A percentile compares a stretch with the other conserved stretches of the same genome.
Evolutionary conservation across 2,329 filamentous ascomycete genomes (phyloP).

Genomic region (Lojkania enalia): DNA sequence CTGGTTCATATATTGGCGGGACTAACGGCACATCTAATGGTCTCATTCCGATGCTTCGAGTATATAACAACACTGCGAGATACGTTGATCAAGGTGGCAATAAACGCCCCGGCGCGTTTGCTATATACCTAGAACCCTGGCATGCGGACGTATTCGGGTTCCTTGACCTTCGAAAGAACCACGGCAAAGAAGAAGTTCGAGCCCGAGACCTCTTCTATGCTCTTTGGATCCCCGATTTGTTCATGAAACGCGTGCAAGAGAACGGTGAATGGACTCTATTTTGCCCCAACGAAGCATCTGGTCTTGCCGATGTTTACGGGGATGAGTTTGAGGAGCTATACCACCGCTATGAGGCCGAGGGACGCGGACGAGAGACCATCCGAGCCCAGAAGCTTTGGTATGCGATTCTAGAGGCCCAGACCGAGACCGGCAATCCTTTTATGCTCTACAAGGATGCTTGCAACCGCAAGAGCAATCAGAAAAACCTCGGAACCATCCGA

Average conservation of each 20-base stretch:
- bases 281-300: conserved; percentile 95
- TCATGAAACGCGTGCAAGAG: conserved; percentile 99
- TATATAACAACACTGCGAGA: conserved; percentile 98
- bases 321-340: conserved; percentile 97
- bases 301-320: conserved; percentile 93
- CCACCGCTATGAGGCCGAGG: conserved; percentile 79
- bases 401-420: conserved; percentile 95
- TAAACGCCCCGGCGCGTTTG: conserved; percentile 97
- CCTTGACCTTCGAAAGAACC: conserved; percentile 97
- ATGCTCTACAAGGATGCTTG: conserved; percentile 99
- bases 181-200: conserved; percentile 97
- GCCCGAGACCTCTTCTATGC: conserved; percentile 97
- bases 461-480: conserved; percentile 99
- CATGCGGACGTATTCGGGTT: conserved; percentile 97
- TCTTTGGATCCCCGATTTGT: conserved; percentile 97
- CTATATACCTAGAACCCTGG: conserved; percentile 99
- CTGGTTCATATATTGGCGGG: conserved; percentile 95
- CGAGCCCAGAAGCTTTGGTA: conserved; percentile 99
- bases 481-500: conserved; percentile 97
- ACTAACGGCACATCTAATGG: conserved; percentile 99
- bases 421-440: conserved; percentile 97
- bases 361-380: conserved; percentile 84
- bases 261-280: conserved; percentile 97
- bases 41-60: conserved; percentile 94
- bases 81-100: conserved; percentile 99